phyloP scores from a whole-genome alignment of 2,329 filamentous ascomycete species.

The Tolypocladium cylindrosporum region DNA sequence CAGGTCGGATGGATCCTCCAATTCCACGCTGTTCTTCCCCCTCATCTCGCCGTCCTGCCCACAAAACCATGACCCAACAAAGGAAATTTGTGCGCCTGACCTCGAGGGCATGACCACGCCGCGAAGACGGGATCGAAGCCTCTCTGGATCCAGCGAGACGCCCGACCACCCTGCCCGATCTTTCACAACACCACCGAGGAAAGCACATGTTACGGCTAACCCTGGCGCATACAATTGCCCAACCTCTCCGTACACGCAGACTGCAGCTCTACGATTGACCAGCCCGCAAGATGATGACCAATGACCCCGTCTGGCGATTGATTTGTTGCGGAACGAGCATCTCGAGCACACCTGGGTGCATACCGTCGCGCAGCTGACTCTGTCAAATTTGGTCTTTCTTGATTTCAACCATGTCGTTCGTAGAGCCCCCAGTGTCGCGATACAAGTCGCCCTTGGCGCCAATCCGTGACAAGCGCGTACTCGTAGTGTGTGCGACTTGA shows the following conservation, averaged over 20 bases:
- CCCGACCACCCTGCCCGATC: neutral
- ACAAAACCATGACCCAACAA: neutral
- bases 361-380: neutral
- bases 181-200: neutral
- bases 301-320: neutral
- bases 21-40: neutral
- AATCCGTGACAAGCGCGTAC: neutral
- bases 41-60: neutral
- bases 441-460: neutral
- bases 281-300: neutral
- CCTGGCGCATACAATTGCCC: no score
- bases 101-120: neutral
- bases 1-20: neutral
- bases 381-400: neutral
- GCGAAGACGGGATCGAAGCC: neutral
- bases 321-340: neutral
- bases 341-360: neutral
- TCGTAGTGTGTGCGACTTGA: neutral
- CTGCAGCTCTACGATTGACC: neutral
- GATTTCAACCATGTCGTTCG: neutral
- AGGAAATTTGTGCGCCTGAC: neutral
- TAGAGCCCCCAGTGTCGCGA: neutral
- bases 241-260: neutral
- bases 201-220: neutral
- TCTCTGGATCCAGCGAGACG: neutral